Percentiles rank a stretch among this genome's conserved stretches.
Conservation (phyloP, 805 yeast species). For the Grigorovia transvaalensis region DNA sequence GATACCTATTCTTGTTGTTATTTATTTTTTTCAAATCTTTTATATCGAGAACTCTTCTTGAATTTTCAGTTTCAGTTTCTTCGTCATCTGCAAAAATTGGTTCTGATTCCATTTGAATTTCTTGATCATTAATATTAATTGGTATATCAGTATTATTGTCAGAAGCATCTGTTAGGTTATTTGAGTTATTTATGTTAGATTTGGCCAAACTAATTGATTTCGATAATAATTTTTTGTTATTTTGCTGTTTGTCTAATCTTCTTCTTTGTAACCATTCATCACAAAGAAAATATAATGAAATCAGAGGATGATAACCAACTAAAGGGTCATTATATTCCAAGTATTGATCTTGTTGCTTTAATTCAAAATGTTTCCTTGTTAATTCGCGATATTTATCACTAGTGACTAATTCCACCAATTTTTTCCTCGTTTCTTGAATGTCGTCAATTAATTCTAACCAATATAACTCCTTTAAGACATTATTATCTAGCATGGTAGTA, state of each 20-base stretch:
- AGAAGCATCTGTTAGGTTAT: background rate
- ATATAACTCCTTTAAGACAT: slow-evolving; percentile 67
- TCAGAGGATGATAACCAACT: slow-evolving; percentile 74
- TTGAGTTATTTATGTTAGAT: background rate
- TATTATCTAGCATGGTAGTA: slow-evolving; percentile 27
- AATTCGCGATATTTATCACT: slow-evolving; percentile 46
- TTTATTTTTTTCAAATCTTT: background rate
- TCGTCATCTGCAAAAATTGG: background rate
- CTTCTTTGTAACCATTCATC: slow-evolving; percentile 57
- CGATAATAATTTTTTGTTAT: too few species aligned
- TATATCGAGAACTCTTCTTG: background rate
- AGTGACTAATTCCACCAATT: slow-evolving; percentile 46
- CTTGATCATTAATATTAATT: background rate
- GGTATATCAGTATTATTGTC: background rate
- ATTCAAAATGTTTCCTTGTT: slow-evolving; percentile 6
- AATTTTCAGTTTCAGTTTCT: background rate
- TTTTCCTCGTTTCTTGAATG: slow-evolving; percentile 43
- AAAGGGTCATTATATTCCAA: slow-evolving; percentile 54
- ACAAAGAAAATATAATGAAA: slow-evolving; percentile 81
- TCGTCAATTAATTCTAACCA: slow-evolving; percentile 62
- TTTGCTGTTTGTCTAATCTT: background rate
- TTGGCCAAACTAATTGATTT: too few species aligned
- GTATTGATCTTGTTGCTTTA: background rate
- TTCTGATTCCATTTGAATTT: background rate
- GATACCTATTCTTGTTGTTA: background rate